These are phyloP conservation scores for Dioscorea cayenensis DNA, from an alignment of 116 monocot species.

Conservation along the genomic window DNA sequence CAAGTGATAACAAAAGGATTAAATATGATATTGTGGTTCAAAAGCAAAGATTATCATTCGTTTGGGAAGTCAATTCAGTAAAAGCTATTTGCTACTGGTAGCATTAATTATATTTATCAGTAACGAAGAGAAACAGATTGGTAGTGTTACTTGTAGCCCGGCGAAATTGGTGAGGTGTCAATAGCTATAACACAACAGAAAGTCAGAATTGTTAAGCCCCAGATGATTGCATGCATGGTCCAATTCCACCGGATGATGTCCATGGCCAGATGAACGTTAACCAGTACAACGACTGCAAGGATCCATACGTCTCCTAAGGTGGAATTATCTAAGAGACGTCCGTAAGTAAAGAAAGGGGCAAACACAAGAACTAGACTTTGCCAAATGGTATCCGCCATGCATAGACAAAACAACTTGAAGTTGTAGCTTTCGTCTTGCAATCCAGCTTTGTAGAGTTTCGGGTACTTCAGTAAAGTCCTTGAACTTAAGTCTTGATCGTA, in stretches of 20 bases:
- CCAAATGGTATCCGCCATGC: conserved; percentile 77
- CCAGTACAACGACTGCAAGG: conserved; percentile 63
- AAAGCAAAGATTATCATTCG: not conserved
- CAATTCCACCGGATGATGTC: conserved; percentile 83
- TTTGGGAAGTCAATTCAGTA: not conserved
- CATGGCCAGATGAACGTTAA: conserved; percentile 70
- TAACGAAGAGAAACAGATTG: not conserved
- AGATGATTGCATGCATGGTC: conserved; percentile 55
- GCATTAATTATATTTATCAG: not conserved
- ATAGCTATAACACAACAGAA: conserved; percentile 55
- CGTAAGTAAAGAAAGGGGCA: conserved; percentile 58
- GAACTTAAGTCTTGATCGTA: conserved; percentile 78
- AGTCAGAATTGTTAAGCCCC: conserved; percentile 68
- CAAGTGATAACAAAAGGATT: not conserved
- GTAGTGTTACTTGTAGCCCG: conserved; percentile 59
- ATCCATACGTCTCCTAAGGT: conserved; percentile 74
- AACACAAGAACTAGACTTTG: conserved; percentile 70
- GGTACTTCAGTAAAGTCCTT: conserved; percentile 69
- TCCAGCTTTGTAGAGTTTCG: conserved; percentile 72
- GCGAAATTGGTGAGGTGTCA: conserved; percentile 38
- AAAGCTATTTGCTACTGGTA: too few species aligned
- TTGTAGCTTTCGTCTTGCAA: conserved; percentile 85
- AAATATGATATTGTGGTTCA: too few species aligned
- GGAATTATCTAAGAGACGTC: conserved; percentile 42
- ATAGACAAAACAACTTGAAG: conserved; percentile 50